These are phyloP conservation scores for Onygenales sp. DNA, from an alignment of 2,329 filamentous ascomycete genomes.

Conservation along the genomic window DNA sequence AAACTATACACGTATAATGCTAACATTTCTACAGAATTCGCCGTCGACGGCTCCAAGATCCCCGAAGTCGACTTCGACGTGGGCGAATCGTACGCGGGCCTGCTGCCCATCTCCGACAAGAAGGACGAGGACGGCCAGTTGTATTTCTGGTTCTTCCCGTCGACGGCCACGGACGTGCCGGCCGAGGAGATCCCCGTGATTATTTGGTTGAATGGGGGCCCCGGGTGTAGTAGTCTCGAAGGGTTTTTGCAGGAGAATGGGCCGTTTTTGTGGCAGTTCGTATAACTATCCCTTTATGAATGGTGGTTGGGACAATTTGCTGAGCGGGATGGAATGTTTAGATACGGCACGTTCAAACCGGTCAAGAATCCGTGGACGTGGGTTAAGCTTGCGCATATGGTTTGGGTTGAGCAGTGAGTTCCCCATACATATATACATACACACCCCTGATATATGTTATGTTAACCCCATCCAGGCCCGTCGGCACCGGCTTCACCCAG, in stretches of 20 bases:
- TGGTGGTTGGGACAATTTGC: too few species aligned
- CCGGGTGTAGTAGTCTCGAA: conserved; percentile 50
- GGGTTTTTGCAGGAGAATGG: conserved; percentile 71
- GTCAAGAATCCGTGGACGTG: conserved; percentile 60
- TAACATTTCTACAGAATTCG: background rate
- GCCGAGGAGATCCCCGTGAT: conserved; percentile 28
- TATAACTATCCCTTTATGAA: too few species aligned
- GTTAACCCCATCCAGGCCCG: conserved; percentile 24
- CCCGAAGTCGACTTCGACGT: conserved; percentile 63
- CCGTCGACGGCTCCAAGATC: conserved; percentile 52
- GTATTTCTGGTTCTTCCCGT: conserved; percentile 44
- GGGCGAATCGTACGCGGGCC: conserved; percentile 40
- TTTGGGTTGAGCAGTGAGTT: conserved; percentile 62
- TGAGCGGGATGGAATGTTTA: too few species aligned
- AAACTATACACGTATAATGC: too few species aligned
- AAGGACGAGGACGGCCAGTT: conserved; percentile 36
- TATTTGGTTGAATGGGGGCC: conserved; percentile 44
- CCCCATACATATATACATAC: background rate
- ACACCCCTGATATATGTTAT: too few species aligned
- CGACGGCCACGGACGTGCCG: conserved; percentile 32
- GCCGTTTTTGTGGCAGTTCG: conserved; percentile 55
- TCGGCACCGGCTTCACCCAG: conserved; percentile 58
- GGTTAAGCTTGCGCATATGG: conserved; percentile 65
- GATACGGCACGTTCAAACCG: conserved; percentile 53
- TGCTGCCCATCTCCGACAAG: conserved; percentile 44